These are phyloP conservation scores for Helianthus tuberosus DNA, from an alignment of 129 eudicot genomes.

Conservation along the genomic window DNA sequence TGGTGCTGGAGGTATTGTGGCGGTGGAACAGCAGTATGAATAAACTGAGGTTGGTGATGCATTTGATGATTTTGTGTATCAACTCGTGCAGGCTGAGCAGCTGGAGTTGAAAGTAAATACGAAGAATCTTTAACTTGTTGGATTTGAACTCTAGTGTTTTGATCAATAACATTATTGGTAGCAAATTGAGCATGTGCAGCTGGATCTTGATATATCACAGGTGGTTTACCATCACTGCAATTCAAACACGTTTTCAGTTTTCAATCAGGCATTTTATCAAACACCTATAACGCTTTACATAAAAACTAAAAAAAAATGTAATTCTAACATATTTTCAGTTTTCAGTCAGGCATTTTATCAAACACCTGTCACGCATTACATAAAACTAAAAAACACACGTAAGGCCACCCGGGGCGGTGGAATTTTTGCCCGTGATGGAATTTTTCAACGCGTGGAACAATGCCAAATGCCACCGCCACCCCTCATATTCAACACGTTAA, in stretches of 20 bases:
- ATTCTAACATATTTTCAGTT: too few species aligned
- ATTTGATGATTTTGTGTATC: constrained; percentile 54
- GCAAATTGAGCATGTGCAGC: constrained; percentile 24
- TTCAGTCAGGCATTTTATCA: too few species aligned
- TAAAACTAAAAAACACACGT: too few species aligned
- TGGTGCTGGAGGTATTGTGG: constrained; percentile 59
- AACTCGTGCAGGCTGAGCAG: constrained; percentile 34
- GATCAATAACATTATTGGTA: constrained; percentile 39
- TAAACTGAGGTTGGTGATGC: constrained; percentile 69
- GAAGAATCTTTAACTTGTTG: constrained; percentile 63
- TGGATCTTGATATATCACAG: constrained; percentile 60
- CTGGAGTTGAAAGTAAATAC: constrained; percentile 29
- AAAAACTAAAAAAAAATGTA: too few species aligned
- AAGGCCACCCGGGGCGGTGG: too few species aligned
- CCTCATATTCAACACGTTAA: too few species aligned
- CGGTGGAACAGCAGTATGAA: constrained; percentile 52
- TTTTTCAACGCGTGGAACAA: too few species aligned
- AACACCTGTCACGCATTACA: too few species aligned
- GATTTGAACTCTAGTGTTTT: constrained; percentile 44
- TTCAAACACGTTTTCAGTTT: constrained; percentile 14
- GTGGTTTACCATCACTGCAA: constrained; percentile 71
- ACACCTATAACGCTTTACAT: too few species aligned
- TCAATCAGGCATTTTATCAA: not conserved
- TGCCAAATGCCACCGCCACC: too few species aligned
- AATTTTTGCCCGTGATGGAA: too few species aligned